phyloP scores from a whole-genome alignment of 345 rosid genomes.

The Aquilaria yunnanensis region DNA sequence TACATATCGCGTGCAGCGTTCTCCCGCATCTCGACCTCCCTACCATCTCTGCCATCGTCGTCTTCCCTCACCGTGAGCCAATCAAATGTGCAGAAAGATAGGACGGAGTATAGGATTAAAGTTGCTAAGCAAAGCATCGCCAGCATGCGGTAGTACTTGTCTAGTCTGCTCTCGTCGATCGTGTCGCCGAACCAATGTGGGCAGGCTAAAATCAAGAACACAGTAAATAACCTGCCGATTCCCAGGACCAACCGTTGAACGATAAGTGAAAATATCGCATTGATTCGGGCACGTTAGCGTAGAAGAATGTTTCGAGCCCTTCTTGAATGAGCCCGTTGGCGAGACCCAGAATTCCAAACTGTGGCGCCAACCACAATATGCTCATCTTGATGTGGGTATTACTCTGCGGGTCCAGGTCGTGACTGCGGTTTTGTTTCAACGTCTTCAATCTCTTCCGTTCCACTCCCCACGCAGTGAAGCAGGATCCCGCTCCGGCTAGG shows the following conservation, averaged over 20 bases:
- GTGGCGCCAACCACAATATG: conserved; percentile 2
- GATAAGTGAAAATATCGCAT: not conserved
- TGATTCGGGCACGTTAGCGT: not conserved
- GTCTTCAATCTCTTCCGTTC: not conserved
- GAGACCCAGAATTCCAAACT: not conserved
- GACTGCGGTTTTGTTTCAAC: too few species aligned
- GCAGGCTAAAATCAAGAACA: not conserved
- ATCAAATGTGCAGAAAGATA: too few species aligned
- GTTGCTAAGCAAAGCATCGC: not conserved
- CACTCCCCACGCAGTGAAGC: not conserved
- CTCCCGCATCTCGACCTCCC: too few species aligned
- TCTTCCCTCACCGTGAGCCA: too few species aligned
- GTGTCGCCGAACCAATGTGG: not conserved
- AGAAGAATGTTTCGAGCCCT: not conserved
- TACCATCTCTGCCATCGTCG: too few species aligned
- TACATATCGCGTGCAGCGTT: too few species aligned
- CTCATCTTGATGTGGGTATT: not conserved
- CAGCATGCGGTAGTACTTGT: not conserved
- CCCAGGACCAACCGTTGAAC: not conserved
- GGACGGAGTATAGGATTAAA: too few species aligned
- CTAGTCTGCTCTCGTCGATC: not conserved
- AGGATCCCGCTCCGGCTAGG: not conserved
- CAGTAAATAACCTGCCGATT: not conserved
- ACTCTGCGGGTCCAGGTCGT: not conserved
- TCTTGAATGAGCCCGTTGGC: not conserved